phyloP scores from a whole-genome alignment of 495 filamentous ascomycete genomes.

The Penicillium dipodomyicola region DNA sequence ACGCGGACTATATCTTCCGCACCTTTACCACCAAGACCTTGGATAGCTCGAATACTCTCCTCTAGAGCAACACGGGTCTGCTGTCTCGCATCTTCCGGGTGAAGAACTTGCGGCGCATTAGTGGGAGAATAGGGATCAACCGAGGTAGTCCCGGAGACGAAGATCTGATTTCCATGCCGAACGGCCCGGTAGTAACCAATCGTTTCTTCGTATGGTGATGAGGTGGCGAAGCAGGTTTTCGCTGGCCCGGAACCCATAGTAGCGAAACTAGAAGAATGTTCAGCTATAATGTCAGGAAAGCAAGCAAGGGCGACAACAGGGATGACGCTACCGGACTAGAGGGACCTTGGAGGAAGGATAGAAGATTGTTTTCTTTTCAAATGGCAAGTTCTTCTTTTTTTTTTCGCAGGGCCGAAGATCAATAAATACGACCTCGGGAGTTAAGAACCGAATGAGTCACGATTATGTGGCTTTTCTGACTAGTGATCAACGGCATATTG shows the following conservation, averaged over 20 bases:
- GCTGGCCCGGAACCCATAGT: not conserved
- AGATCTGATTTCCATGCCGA: slow-evolving; percentile 42
- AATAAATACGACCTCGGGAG: not conserved
- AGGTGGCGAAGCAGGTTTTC: slow-evolving; percentile 32
- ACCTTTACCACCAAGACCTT: slow-evolving; percentile 40
- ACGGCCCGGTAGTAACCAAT: slow-evolving; percentile 51
- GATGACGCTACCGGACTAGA: not conserved
- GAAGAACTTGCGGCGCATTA: slow-evolving; percentile 35
- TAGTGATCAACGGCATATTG: not conserved
- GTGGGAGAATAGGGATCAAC: slow-evolving; percentile 35
- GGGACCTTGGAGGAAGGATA: not conserved
- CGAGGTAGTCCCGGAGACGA: slow-evolving; percentile 48
- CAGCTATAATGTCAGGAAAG: not conserved
- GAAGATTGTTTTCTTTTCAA: not conserved
- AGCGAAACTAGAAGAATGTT: not conserved
- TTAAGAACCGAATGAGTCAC: not conserved
- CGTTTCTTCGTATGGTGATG: slow-evolving; percentile 43
- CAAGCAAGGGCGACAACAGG: not conserved
- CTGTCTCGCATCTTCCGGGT: slow-evolving; percentile 38
- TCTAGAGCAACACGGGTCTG: slow-evolving; percentile 40
- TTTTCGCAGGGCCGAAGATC: not conserved
- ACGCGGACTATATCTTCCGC: slow-evolving; percentile 40
- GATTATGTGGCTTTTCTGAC: not conserved
- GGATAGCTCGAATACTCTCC: slow-evolving; percentile 42
- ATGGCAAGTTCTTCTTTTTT: not conserved